Conservation (phyloP, 2,329 filamentous ascomycete species). For the Aspergillus aculeatus region DNA sequence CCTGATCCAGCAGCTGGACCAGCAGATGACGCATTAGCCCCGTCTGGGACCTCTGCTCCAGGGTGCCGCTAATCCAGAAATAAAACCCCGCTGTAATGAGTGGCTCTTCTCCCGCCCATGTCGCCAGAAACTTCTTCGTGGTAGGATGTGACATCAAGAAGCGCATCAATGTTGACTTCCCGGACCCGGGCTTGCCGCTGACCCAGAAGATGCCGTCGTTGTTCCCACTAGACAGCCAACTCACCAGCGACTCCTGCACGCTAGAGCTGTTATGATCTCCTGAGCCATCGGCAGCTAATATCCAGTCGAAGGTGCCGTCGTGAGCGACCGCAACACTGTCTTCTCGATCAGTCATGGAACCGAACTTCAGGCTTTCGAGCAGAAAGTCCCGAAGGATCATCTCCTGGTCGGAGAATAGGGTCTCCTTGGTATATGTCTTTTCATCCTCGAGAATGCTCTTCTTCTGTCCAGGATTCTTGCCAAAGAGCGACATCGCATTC, state of each 20-base stretch:
- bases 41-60: neutral
- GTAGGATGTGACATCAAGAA: neutral
- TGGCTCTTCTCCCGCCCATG: neutral
- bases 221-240: neutral
- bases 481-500: too few species aligned
- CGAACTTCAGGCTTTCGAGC: neutral
- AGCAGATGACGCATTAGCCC: constrained; percentile 2
- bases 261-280: too few species aligned
- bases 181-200: neutral
- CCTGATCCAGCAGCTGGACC: neutral
- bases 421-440: neutral
- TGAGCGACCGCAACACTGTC: neutral
- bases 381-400: neutral
- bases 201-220: constrained; percentile 1
- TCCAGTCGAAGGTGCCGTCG: neutral
- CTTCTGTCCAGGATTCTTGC: too few species aligned
- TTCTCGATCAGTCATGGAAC: neutral
- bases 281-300: too few species aligned
- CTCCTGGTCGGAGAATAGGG: neutral
- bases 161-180: constrained; percentile 5
- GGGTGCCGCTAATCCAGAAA: constrained; percentile 4
- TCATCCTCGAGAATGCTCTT: too few species aligned
- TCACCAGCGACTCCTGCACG: too few species aligned
- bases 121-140: neutral
- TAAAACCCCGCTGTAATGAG: neutral